Evolutionary conservation across 495 filamentous ascomycete species (phyloP).

Genomic region (Tetracladium setigerum): DNA sequence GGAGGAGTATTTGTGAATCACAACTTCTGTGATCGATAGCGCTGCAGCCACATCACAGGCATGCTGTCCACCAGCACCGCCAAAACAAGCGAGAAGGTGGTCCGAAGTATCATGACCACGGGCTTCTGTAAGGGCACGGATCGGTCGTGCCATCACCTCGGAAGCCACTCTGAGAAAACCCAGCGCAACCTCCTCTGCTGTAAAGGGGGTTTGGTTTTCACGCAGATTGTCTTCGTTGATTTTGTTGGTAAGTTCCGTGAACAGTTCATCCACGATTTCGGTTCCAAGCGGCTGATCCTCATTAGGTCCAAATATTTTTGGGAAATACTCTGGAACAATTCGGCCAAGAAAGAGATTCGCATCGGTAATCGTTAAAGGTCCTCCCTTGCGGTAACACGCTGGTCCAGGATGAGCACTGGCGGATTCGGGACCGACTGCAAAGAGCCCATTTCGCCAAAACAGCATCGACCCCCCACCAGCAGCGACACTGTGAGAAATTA

Average conservation of each 20-base stretch:
- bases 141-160: slow-evolving; percentile 46
- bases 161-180: slow-evolving; percentile 49
- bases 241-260: slow-evolving; percentile 25
- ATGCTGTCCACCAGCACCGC: slow-evolving; percentile 48
- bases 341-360: slow-evolving; percentile 32
- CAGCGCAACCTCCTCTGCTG: slow-evolving; percentile 30
- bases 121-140: slow-evolving; percentile 44
- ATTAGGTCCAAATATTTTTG: slow-evolving; percentile 24
- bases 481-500: slow-evolving; percentile 39
- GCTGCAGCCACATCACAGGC: slow-evolving; percentile 28
- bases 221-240: slow-evolving; percentile 43
- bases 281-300: slow-evolving; percentile 22
- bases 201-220: slow-evolving; percentile 7
- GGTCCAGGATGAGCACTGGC: slow-evolving; percentile 30
- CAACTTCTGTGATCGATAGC: slow-evolving; percentile 35
- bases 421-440: slow-evolving; percentile 32
- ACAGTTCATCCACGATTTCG: slow-evolving; percentile 13
- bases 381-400: slow-evolving; percentile 32
- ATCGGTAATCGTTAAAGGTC: slow-evolving; percentile 33
- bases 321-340: slow-evolving; percentile 23
- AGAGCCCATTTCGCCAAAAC: slow-evolving; percentile 29
- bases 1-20: slow-evolving; percentile 46
- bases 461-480: slow-evolving; percentile 35
- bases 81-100: slow-evolving; percentile 45
- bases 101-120: slow-evolving; percentile 41